Evolutionary conservation across 2,329 filamentous ascomycete genomes (phyloP), one percentile per base, ranked within the genome.

Genomic region (Pseudopithomyces chartarum): DNA sequence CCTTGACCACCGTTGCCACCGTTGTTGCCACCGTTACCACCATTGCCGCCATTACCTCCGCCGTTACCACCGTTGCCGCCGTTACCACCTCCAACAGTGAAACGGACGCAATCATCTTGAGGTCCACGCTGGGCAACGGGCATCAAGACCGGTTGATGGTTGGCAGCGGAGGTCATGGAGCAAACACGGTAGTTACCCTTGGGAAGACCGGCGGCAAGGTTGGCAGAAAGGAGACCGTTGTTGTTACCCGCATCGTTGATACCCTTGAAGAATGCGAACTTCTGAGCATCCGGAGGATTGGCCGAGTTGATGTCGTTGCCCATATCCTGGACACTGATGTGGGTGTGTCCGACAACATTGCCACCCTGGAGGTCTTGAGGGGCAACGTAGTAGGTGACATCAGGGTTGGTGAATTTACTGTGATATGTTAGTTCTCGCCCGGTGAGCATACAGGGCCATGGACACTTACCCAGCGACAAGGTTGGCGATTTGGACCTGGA

Each of bases 71-170:
- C 55, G 11, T 33, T 54, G 20, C 49, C 55, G 11, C 36, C 55
- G 20, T 43, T 57, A 19, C 52, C 53, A 10, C 20, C 54, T 39
- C 53, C 59, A 36, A 84, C 80, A 45, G 75, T 78, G 66, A 84
- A 84, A 56, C 78, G 78, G 20, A 76, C 74, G 62, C 82, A 84
- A 60, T 84, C 82, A 63, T 85, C 82, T 66, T 84, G 82, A 4
- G 80, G 72, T 45, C 82, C 82, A 61, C 82, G 77, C 70, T 84
- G 80, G 53, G 82, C 82, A 48, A 84, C 75, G 26, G 84, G 84
- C 84, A 86, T 86, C 22, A 83, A 64, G 2, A 85, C 84, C 13
- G 82, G 83, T 69, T 85, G 83, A 71, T 85, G 82, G 65, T 84
- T 85, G 57, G 70, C 72, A 3, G 81, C 74, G 1, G 81, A 76